Base-by-base conservation (phyloP, 352 stramenopile species). In the Globisporangium megalacanthum region DNA sequence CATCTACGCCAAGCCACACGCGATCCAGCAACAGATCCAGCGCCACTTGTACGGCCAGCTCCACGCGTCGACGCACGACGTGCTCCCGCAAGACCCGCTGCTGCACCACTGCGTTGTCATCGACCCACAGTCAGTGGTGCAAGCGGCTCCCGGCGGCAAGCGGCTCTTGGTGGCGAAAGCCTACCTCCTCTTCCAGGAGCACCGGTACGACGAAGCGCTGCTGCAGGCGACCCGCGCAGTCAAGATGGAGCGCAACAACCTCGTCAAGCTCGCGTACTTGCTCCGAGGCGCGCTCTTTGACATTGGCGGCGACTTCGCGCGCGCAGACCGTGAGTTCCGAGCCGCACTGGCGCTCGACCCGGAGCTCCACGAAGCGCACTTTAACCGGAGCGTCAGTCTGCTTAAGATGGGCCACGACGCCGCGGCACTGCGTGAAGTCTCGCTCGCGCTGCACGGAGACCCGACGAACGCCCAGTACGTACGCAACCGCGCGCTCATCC, bases 61-160 rank as follows among this genome's bases (percentile, higher is more conserved):
- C 53, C 66, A 86, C 50, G 65, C 63, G 8, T 62, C 64, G 31
- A 72, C 67, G 56, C 56, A 79, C 17, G 69, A 73, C 22, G 70
- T 72, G 11, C 47, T 84, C 0, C 78, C 78, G 13, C 75, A 88
- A 51, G 81, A 91, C 33, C 81, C 78, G 8, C 47, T 91, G 17
- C 45, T 91, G 15, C 72, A 86, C 39, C 78, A 85, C 19, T 91
- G 78, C 46, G 54, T 91, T 4, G 78, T 70, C 3, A 76, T 91
- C 33, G 73, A 89, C 44, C 81, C 75, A 20, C 69, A 70, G 13
- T 53, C 45, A 9, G 51, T 73, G 7, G 75, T 58, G 2, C 52
- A 54, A 14, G 49, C 49, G 17, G 29, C 49, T n/a, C 64, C 75
- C 14, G 70, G 69, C 49, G 69, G 65, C 19, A 68, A 59, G 48